A percentile compares a stretch with the other conserved stretches of the same genome.
Conservation (phyloP, 495 filamentous ascomycete genomes). For the Xylaria intraflava region DNA sequence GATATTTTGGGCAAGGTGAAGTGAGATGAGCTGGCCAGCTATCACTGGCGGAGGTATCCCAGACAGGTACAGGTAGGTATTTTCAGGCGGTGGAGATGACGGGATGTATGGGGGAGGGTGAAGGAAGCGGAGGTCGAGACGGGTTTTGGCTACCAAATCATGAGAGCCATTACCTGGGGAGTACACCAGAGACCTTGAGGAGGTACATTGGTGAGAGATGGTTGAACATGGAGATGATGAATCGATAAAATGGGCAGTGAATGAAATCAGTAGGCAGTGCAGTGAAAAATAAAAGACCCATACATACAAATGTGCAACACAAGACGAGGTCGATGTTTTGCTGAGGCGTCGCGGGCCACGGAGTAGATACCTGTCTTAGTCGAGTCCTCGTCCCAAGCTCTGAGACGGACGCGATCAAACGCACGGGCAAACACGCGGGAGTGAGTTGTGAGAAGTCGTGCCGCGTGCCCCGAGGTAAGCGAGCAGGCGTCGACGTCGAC, state of each 20-base stretch:
- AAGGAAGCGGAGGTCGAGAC: background rate
- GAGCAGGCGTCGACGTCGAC: background rate
- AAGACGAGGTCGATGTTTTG: background rate
- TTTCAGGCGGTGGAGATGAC: background rate
- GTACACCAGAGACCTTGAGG: no score
- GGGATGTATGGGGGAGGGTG: background rate
- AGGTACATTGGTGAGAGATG: no score
- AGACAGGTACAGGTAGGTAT: background rate
- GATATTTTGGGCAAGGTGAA: background rate
- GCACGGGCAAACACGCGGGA: no score
- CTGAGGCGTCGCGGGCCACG: no score
- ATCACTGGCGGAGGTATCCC: constrained; percentile 4
- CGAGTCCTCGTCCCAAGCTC: no score
- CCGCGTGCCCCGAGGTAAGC: constrained; percentile 1
- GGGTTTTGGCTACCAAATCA: background rate
- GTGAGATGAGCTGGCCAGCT: constrained; percentile 4
- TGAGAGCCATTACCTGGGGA: background rate
- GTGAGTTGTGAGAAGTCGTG: no score
- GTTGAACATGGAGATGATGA: no score
- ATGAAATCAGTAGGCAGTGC: no score
- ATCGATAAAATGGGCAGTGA: background rate
- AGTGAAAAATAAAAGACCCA: background rate
- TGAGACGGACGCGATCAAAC: no score
- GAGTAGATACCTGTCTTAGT: no score
- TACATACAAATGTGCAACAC: background rate